phyloP scores from a whole-genome alignment of 176 grass and related monocot genomes.

The Guadua angustifolia region DNA sequence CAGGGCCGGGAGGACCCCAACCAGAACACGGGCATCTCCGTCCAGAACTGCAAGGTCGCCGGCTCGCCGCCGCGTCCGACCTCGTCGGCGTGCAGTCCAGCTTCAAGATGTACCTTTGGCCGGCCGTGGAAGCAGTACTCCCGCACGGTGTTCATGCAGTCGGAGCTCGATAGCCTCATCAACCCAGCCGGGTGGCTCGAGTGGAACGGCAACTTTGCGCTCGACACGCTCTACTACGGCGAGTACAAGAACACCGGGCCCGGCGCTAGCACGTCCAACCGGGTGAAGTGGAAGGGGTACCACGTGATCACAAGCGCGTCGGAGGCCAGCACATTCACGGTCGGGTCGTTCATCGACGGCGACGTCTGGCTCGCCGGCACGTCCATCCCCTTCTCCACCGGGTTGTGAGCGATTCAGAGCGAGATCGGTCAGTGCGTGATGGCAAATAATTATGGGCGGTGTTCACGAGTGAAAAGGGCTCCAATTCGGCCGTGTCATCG shows the following conservation, averaged over 20 bases:
- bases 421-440: too few species aligned
- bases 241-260: slow-evolving; percentile 75
- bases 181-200: slow-evolving; percentile 62
- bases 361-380: slow-evolving; percentile 68
- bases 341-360: slow-evolving; percentile 67
- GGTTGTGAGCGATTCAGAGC: slow-evolving; percentile 39
- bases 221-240: slow-evolving; percentile 76
- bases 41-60: slow-evolving; percentile 71
- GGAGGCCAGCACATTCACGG: slow-evolving; percentile 65
- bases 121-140: slow-evolving; percentile 83
- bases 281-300: slow-evolving; percentile 69
- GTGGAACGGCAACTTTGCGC: slow-evolving; percentile 67
- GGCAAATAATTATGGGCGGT: not conserved
- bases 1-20: slow-evolving; percentile 80
- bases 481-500: not conserved
- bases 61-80: slow-evolving; percentile 64
- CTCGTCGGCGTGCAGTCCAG: slow-evolving; percentile 45
- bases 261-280: slow-evolving; percentile 36
- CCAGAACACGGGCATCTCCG: slow-evolving; percentile 85
- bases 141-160: slow-evolving; percentile 68
- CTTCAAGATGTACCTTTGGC: slow-evolving; percentile 66
- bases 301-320: slow-evolving; percentile 52
- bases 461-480: not conserved
- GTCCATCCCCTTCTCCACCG: slow-evolving; percentile 58
- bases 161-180: slow-evolving; percentile 56